Conservation (phyloP, 163 green algal species). For the Volvox carteri region DNA sequence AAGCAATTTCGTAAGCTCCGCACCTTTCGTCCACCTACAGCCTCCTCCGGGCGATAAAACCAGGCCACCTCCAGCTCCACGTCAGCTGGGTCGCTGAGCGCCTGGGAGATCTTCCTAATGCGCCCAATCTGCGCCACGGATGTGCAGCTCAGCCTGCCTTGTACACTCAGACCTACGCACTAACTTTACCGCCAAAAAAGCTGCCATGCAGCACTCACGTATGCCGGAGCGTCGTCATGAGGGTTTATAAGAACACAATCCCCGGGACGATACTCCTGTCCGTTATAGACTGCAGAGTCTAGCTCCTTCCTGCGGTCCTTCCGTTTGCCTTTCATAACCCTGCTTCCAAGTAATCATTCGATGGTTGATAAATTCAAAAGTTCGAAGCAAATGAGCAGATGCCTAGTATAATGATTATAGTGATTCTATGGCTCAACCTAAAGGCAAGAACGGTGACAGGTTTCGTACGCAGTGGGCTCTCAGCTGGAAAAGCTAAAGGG, state of each 20-base stretch:
- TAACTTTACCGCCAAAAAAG: background rate
- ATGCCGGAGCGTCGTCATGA: conserved; percentile 21
- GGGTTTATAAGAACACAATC: conserved; percentile 47
- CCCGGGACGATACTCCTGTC: conserved; percentile 8
- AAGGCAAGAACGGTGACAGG: background rate
- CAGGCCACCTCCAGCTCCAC: conserved; percentile 70
- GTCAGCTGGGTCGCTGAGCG: background rate
- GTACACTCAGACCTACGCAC: no score
- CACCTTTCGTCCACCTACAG: conserved; percentile 78
- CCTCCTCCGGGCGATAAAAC: conserved; percentile 92
- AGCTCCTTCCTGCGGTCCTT: conserved; percentile 41
- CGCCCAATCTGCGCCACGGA: conserved; percentile 38
- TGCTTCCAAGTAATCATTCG: conserved; percentile 7
- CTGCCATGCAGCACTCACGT: conserved; percentile 21
- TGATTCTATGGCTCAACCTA: background rate
- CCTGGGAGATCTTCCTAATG: conserved; percentile 22
- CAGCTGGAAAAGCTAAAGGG: no score
- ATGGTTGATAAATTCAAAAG: background rate
- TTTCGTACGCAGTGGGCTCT: background rate
- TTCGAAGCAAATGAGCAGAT: background rate
- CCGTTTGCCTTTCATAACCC: conserved; percentile 15
- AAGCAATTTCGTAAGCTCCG: no score
- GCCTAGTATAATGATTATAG: background rate
- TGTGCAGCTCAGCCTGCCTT: no score
- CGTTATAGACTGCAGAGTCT: background rate